phyloP scores from a whole-genome alignment of 2,329 filamentous ascomycete genomes.

The Phaeomoniella chlamydospora region DNA sequence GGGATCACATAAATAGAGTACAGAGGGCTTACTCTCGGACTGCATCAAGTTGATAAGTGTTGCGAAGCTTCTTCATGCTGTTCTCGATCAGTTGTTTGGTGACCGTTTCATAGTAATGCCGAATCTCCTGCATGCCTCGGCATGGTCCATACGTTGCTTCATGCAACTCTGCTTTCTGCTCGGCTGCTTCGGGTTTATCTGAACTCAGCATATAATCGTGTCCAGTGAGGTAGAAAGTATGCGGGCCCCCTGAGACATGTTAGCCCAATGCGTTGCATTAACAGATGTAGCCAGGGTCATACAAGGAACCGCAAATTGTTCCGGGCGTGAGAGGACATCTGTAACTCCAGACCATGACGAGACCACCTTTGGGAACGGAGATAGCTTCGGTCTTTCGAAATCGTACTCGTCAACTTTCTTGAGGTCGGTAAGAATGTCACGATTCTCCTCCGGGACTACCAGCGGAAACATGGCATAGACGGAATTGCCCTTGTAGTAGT shows the following conservation, averaged over 20 bases:
- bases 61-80: constrained; percentile 14
- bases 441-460: constrained; percentile 31
- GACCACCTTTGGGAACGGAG: constrained; percentile 22
- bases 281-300: constrained; percentile 20
- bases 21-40: constrained; percentile 8
- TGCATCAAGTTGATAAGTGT: constrained; percentile 17
- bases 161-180: constrained; percentile 27
- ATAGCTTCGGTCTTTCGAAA: constrained; percentile 17
- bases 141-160: constrained; percentile 26
- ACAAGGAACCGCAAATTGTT: constrained; percentile 31
- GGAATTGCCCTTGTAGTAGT: constrained; percentile 31
- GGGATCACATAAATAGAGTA: no score
- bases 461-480: constrained; percentile 36
- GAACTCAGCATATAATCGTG: constrained; percentile 34
- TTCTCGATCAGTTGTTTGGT: constrained; percentile 19
- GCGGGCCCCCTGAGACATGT: constrained; percentile 10
- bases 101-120: constrained; percentile 32
- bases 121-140: constrained; percentile 30
- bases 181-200: constrained; percentile 24
- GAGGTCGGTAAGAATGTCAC: constrained; percentile 25
- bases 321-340: constrained; percentile 25
- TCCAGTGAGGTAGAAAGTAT: constrained; percentile 20
- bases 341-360: constrained; percentile 29
- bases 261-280: constrained; percentile 18
- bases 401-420: constrained; percentile 26